Conservation (phyloP, 1,284 basidiomycete species). For the Trichosporon inkin region DNA sequence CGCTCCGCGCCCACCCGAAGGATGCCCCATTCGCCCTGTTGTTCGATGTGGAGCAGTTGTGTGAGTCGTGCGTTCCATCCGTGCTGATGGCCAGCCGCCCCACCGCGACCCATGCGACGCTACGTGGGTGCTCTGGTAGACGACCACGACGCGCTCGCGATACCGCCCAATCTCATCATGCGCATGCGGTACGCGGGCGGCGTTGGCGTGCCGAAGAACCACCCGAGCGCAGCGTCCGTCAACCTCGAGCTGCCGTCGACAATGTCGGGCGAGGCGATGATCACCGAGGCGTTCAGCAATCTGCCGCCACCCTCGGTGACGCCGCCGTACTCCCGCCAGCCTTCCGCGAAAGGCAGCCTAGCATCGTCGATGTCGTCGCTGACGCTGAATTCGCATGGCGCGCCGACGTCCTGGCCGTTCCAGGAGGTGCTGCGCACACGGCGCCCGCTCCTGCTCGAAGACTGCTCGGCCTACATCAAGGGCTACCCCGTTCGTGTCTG, state of each 20-base stretch:
- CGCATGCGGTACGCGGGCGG: constrained; percentile 27
- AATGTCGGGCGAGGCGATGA: constrained; percentile 9
- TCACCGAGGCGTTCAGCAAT: constrained; percentile 13
- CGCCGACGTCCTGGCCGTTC: constrained; percentile 35
- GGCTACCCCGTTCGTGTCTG: constrained; percentile 44
- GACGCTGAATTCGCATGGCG: not conserved
- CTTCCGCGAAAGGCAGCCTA: not conserved
- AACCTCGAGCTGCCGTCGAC: constrained; percentile 2
- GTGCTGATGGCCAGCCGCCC: no score
- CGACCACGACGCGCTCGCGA: not conserved
- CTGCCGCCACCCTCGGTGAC: not conserved
- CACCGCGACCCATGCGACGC: not conserved
- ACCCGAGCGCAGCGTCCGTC: constrained; percentile 28
- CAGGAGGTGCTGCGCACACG: constrained; percentile 35
- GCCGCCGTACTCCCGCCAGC: not conserved
- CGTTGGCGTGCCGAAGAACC: constrained; percentile 42
- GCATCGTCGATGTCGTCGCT: not conserved
- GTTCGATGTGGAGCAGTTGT: constrained; percentile 36
- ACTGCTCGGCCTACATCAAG: constrained; percentile 37
- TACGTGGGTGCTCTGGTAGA: not conserved
- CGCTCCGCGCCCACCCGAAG: constrained; percentile 8
- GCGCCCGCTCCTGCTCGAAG: constrained; percentile 41
- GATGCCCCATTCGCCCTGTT: constrained; percentile 34
- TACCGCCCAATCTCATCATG: not conserved
- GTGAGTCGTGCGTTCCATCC: not conserved